Percentiles rank a stretch among this genome's conserved stretches.
phyloP scores from a whole-genome alignment of 768 basidiomycete genomes.

The Boletus coccyginus region DNA sequence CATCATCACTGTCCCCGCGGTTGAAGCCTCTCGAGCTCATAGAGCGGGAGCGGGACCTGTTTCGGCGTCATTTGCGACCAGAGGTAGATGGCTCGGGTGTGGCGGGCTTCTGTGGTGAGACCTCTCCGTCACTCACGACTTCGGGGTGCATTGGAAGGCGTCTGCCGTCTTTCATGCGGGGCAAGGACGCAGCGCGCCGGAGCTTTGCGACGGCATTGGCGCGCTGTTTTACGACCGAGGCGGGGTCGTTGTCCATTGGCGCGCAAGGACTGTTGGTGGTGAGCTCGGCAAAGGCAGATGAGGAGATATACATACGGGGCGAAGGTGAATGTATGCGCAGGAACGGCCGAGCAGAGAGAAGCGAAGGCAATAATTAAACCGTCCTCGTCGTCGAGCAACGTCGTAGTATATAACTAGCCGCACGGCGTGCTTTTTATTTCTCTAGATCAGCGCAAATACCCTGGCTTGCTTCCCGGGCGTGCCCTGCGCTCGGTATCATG shows the following conservation, averaged over 20 bases:
- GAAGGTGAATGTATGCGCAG: constrained; percentile 12
- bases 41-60: constrained; percentile 62
- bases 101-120: constrained; percentile 26
- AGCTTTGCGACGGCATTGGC: constrained; percentile 87
- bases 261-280: not conserved
- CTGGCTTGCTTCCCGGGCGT: constrained; percentile 21
- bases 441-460: constrained; percentile 25
- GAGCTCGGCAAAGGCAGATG: not conserved
- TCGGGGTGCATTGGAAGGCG: constrained; percentile 85
- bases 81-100: constrained; percentile 44
- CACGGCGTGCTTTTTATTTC: constrained; percentile 30
- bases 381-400: not conserved
- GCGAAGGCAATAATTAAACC: not conserved
- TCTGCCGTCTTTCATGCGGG: constrained; percentile 87
- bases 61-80: constrained; percentile 60
- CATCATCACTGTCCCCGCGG: too few species aligned
- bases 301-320: constrained; percentile 5
- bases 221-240: constrained; percentile 69
- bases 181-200: constrained; percentile 88
- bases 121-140: constrained; percentile 81
- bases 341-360: constrained; percentile 4
- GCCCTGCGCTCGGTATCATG: constrained; percentile 17
- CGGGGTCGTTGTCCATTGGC: constrained; percentile 35
- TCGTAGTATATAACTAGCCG: constrained; percentile 15
- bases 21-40: constrained; percentile 72